Base-by-base conservation (phyloP, 768 basidiomycete genomes). In the Tephrocybe sp. region DNA sequence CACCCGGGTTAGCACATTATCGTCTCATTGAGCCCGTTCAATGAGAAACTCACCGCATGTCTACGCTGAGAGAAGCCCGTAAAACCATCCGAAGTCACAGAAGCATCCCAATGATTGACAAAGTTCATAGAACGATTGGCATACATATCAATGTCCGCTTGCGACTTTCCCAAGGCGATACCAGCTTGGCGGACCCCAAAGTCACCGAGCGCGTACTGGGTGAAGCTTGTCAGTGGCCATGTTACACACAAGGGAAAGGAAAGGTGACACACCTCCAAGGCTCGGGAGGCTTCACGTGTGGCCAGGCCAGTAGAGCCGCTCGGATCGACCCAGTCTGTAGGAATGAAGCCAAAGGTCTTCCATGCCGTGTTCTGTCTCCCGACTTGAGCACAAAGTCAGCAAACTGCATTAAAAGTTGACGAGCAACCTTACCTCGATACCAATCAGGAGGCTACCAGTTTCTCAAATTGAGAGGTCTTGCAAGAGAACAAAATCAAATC, bases 161-260 rank as follows among this genome's bases (percentile, higher is more conserved):
- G 34, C 0, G 71, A 62, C 56, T 78, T 77, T 25, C 64, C 61
- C 10, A 79, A 58, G 11, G 69, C 70, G 3, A 72, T 59, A 1
- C 62, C 77, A n/a, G 78, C 76, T 63, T 79, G 77, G 18, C 77
- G 76, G 18, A 80, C 78, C 2, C 76, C 77, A 45, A 80, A 80
- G 57, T 80, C 79, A 6, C 74, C 73, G 1, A 79, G 60, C 5
- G 78, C 69, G 54, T 79, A 80, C 75, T 78, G 49, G 10, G 30
- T 21, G 17, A 15, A 23, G 23, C 21, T 30, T 20, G 38, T 23
- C 20, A 28, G 18, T 7, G 26, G 8, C 32, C 4, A 9, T 36
- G 11, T 30, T 14, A n/a, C 11, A 30, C 11, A 43, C 26, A 32
- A 30, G 8, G 9, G 20, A 45, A 51, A 38, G 12, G 21, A 37